Base-by-base conservation (phyloP, 2,329 filamentous ascomycete species). In the Stagonosporopsis cucurbitacearum region DNA sequence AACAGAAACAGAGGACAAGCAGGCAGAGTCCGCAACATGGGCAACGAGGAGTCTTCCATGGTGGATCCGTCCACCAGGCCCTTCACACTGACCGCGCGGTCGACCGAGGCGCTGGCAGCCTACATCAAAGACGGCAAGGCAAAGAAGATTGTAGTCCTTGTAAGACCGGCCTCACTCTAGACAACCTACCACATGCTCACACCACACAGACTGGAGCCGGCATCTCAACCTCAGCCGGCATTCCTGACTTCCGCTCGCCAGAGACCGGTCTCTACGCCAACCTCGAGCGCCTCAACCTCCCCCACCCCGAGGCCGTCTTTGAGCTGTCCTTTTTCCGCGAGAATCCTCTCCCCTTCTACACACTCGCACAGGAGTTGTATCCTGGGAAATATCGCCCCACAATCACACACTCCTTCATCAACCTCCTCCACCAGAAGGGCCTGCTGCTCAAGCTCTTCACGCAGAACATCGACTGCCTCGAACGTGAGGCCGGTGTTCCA, bases 401-500 rank as follows among this genome's bases (percentile, higher is more conserved):
- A 1, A 81, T 98, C 50, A 90, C 92, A 2, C 95, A 99, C 77
- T 88, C 86, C 32, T 99, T 99, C 76, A 88, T 99, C 67, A 83
- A 86, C 13, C 81, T 99, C 22, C 86, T 98, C 15, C 84, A 93
- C 54, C 81, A 87, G 57, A 96, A 96, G 77, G 86, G 86, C 4
- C 80, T 94, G 36, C 80, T 99, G 22, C 80, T 89, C 63, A 95
- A 92, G 80, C 85, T 95, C 49, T 99, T 98, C 75, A 97, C 95
- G 0, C 95, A 99, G 72, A 99, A 99, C 71, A 98, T 99, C 64
- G 95, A 99, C 78, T 96, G 92, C 68, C 83, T 99, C 12, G 95
- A 99, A 77, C 86, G 93, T 20, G 83, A 86, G 64, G 95, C 94
- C 12, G 95, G 95, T 23, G 87, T 99, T 0, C 90, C 92, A 0